Percentiles rank a stretch among this genome's conserved stretches.
Evolutionary conservation across 129 eudicot species (phyloP).

Genomic region (Pittosporum tobira): DNA sequence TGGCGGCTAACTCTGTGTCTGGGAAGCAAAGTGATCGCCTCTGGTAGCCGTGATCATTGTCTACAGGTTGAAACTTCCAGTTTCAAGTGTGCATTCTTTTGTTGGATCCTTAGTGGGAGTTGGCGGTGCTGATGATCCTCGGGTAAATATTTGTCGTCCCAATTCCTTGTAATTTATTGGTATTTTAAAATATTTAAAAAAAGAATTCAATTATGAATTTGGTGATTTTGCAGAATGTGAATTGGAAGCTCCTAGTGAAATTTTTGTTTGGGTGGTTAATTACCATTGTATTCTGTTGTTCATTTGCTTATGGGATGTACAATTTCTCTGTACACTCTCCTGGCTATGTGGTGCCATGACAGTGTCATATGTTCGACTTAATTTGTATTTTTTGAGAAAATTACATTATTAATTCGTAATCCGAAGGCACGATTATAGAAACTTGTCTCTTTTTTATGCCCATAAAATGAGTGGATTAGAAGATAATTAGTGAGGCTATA

Average conservation of each 20-base stretch:
- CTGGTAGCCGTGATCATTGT: slow-evolving; percentile 10
- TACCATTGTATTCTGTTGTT: slow-evolving; percentile 12
- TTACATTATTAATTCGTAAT: too few species aligned
- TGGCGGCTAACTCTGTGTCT: slow-evolving; percentile 17
- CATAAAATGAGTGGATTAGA: too few species aligned
- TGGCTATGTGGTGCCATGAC: slow-evolving; percentile 11
- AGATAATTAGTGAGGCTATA: too few species aligned
- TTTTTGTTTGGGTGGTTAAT: slow-evolving; percentile 8
- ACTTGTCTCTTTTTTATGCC: too few species aligned
- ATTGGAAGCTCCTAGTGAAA: slow-evolving; percentile 14
- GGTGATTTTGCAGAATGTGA: slow-evolving; percentile 14
- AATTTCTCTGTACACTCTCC: slow-evolving; percentile 13
- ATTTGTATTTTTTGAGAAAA: too few species aligned
- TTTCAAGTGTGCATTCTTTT: slow-evolving; percentile 12
- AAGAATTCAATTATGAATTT: neutral
- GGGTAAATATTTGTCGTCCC: neutral
- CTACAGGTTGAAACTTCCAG: slow-evolving; percentile 7
- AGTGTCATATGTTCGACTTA: neutral
- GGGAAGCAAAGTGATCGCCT: slow-evolving; percentile 7
- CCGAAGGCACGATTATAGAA: too few species aligned
- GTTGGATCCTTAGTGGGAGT: slow-evolving; percentile 14
- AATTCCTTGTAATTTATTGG: too few species aligned
- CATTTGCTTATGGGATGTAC: slow-evolving; percentile 13
- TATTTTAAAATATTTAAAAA: too few species aligned
- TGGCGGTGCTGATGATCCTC: slow-evolving; percentile 13